These are phyloP conservation scores for Moniliophthora roreri DNA, from an alignment of 1,284 basidiomycete genomes.

Conservation along the genomic window DNA sequence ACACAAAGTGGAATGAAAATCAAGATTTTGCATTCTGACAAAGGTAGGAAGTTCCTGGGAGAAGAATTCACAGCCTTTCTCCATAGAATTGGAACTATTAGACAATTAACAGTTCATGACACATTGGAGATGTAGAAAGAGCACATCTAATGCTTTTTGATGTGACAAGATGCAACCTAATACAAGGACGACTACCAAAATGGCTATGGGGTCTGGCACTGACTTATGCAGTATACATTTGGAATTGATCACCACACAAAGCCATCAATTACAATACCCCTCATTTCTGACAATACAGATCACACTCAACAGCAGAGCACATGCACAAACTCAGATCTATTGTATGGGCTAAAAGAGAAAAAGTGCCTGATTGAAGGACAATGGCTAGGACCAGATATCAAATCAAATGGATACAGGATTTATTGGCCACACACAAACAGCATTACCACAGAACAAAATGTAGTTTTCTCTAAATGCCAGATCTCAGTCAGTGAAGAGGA, in stretches of 20 bases:
- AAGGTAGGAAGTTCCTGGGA: constrained; percentile 23
- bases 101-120: constrained; percentile 22
- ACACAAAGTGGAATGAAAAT: constrained; percentile 14
- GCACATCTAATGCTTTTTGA: constrained; percentile 24
- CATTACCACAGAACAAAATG: background rate
- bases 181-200: constrained; percentile 18
- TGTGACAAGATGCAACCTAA: constrained; percentile 19
- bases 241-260: constrained; percentile 27
- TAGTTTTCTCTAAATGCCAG: background rate
- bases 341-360: background rate
- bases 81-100: constrained; percentile 17
- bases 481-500: too few species aligned
- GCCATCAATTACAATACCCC: constrained; percentile 26
- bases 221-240: constrained; percentile 25
- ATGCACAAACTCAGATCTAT: background rate
- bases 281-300: background rate
- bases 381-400: background rate
- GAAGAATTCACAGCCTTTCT: constrained; percentile 19
- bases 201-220: constrained; percentile 28
- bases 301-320: background rate
- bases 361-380: background rate
- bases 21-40: constrained; percentile 23
- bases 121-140: constrained; percentile 28
- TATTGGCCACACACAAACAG: background rate
- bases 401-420: background rate